These are phyloP conservation scores for Novakomyces olei DNA, from an alignment of 805 yeast species.

Conservation along the genomic window DNA sequence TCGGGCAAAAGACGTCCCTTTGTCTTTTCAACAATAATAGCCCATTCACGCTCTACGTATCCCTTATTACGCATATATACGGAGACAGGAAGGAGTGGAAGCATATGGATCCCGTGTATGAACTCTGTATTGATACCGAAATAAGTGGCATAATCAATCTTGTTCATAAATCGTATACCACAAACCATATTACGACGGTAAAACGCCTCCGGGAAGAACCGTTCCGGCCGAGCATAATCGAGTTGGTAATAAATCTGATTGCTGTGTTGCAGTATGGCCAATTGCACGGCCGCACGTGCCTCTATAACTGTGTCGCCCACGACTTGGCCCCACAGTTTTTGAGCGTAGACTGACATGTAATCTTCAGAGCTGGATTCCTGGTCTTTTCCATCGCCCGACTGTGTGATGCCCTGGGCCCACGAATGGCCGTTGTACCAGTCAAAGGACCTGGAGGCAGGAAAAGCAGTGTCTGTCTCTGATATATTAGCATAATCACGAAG, in stretches of 20 bases:
- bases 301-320: constrained; percentile 31
- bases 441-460: constrained; percentile 44
- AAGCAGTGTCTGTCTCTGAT: constrained; percentile 25
- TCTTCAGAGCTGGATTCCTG: constrained; percentile 56
- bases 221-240: constrained; percentile 20
- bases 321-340: constrained; percentile 46
- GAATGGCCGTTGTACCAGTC: constrained; percentile 59
- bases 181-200: constrained; percentile 36
- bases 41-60: constrained; percentile 39
- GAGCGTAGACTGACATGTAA: constrained; percentile 42
- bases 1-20: too few relatives aligned
- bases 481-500: constrained; percentile 53
- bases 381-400: constrained; percentile 44
- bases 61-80: constrained; percentile 30
- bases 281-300: constrained; percentile 33
- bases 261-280: constrained; percentile 32
- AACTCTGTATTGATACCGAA: constrained; percentile 40
- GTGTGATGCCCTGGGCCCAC: constrained; percentile 50
- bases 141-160: constrained; percentile 49
- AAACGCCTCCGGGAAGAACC: constrained; percentile 25
- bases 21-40: constrained; percentile 22
- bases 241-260: constrained; percentile 35
- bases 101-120: constrained; percentile 62
- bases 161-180: constrained; percentile 53
- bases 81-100: constrained; percentile 45